phyloP scores from a whole-genome alignment of 2,329 filamentous ascomycete genomes.

The Berkeleyomyces rouxiae region DNA sequence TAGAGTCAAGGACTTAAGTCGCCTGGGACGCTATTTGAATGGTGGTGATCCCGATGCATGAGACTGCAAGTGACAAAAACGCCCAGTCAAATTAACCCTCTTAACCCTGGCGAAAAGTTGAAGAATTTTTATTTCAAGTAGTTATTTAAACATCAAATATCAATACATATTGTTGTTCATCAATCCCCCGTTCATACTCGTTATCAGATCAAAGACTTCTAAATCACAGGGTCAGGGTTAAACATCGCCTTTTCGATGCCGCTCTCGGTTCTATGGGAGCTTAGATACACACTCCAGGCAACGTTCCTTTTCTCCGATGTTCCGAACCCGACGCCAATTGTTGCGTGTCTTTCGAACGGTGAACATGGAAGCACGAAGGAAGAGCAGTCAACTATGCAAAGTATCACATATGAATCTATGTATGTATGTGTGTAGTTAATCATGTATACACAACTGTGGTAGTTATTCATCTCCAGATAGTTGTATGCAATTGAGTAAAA shows the following conservation, averaged over 20 bases:
- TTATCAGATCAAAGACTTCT: background rate
- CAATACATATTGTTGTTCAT: background rate
- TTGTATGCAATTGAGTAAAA: too few relatives aligned
- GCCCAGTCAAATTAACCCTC: background rate
- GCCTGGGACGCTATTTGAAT: conserved; percentile 47
- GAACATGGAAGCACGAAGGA: background rate
- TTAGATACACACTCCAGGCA: background rate
- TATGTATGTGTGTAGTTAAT: too few relatives aligned
- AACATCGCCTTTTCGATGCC: background rate
- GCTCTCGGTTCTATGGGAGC: background rate
- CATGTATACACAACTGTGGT: too few relatives aligned
- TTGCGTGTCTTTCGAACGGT: background rate
- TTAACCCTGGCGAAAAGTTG: background rate
- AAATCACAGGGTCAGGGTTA: background rate
- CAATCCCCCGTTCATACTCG: background rate
- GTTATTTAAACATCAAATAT: background rate
- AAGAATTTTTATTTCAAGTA: background rate
- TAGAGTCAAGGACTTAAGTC: conserved; percentile 42
- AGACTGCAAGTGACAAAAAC: too few relatives aligned
- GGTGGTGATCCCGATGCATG: conserved; percentile 20
- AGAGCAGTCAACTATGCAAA: background rate
- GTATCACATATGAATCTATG: too few relatives aligned
- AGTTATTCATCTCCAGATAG: too few relatives aligned
- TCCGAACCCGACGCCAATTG: background rate
- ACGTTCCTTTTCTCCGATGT: background rate